Base-by-base conservation (phyloP, 768 basidiomycete genomes). In the Leccinum sublutescens region DNA sequence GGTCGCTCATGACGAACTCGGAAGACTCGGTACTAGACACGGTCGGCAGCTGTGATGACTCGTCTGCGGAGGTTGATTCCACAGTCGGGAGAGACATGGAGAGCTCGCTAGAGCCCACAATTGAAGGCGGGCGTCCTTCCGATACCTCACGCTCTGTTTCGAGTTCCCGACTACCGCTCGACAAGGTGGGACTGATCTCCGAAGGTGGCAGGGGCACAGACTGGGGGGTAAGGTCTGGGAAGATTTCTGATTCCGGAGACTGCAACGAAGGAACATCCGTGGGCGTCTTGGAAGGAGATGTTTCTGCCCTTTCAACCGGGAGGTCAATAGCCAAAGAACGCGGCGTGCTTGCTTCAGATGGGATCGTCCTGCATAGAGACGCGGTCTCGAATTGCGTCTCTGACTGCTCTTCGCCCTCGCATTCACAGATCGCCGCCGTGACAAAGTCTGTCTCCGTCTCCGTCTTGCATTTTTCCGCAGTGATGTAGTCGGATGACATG, bases 301-400 rank as follows among this genome's bases (percentile, higher is more conserved):
- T 69, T 8, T 62, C 68, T 11, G 45, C 56, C 17, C 51, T 53
- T 56, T 69, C 62, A 7, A 63, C 55, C 2, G 74, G 66, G 23
- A 70, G 62, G 45, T 76, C 77, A 25, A 69, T 66, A 0, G 66
- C 70, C 53, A 81, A 75, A 2, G 79, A 80, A 53, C 64, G 65
- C 1, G 72, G 72, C 0, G 74, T 72, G 50, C 66, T 72, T 23
- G 50, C 71, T 50, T 74, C 71, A n/a, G 76, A 72, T 17, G 76
- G 72, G 14, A 77, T 74, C 19, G 75, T 75, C 61, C 54, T 66
- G 64, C 74, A 74, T n/a, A 73, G 3, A 9, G 73, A 75, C 1
- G 81, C 85, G 6, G 84, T 86, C 60, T 78, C 75, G 55, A 80
- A 87, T 2, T 72, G 68, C 3, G 83, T 85, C 53, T 79, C 75